Base-by-base conservation (phyloP, 208 protist species). In the Angomonas desouzai region DNA sequence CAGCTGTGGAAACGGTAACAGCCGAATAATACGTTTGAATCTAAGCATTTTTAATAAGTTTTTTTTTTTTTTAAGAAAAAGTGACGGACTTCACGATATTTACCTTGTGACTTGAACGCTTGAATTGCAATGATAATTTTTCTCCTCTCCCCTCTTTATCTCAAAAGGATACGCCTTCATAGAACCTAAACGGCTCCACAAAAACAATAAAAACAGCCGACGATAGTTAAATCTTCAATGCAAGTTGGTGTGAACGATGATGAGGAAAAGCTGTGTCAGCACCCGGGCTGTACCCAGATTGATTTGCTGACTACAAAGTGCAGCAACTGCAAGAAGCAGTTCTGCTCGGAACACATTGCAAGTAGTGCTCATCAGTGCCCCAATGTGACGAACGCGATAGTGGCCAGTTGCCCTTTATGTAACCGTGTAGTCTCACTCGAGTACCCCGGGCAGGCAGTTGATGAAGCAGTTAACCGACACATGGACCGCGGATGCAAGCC, bases 241-340 rank as follows among this genome's bases (percentile, higher is more conserved):
- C 87, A 96, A 61, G 85, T 96, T 23, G 90, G 87, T 18, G 48
- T 92, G 25, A 72, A 83, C 58, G 91, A 96, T 60, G 79, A 79
- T 49, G 81, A 92, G 48, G 66, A 68, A 13, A 77, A 86, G 27
- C 62, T 83, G 45, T 96, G 91, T 62, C 74, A 77, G 53, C 76
- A 82, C 49, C 51, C 64, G 23, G 79, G 79, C 47, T 96, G 91
- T 70, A 79, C 69, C 0, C 65, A 91, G 59, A 83, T 90, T 23
- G 85, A 94, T 58, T 64, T 86, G 0, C 71, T 96, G 49, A 63
- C 87, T 20, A 73, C 81, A 0, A 71, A 64, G 7, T 96, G 91
- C 75, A 65, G 70, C 3, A 51, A 87, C 61, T 96, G 91, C 66
- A 71, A 76, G 38, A 83, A 71, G 62, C 68, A 62, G 11, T 96